Conservation (phyloP, 495 filamentous ascomycete genomes). For the Aspergillus nanangensis region DNA sequence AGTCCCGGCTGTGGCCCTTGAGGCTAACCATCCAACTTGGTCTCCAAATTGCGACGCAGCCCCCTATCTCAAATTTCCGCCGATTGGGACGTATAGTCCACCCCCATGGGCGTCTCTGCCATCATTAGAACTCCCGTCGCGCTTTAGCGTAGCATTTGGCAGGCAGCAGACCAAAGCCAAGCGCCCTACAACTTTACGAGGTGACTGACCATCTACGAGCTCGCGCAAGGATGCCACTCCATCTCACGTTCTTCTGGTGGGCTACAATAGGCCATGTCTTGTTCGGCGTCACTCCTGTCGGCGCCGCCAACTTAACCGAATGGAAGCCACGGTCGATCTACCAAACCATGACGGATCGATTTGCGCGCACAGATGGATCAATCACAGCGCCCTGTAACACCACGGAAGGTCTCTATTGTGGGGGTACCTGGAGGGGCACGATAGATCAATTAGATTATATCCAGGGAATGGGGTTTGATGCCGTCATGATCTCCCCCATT, state of each 20-base stretch:
- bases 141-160: neutral
- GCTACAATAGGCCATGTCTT: neutral
- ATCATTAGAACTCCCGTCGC: neutral
- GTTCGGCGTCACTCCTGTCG: neutral
- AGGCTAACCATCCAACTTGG: neutral
- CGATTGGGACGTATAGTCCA: neutral
- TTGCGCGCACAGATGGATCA: conserved; percentile 63
- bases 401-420: conserved; percentile 58
- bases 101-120: neutral
- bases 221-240: neutral
- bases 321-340: conserved; percentile 67
- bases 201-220: neutral
- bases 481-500: conserved; percentile 79
- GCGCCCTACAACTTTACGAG: neutral
- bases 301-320: conserved; percentile 22
- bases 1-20: neutral
- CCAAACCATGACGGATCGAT: conserved; percentile 72
- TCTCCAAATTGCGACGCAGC: no score
- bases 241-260: neutral
- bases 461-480: conserved; percentile 75
- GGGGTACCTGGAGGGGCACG: conserved; percentile 70
- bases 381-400: conserved; percentile 42
- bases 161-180: neutral
- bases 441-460: conserved; percentile 56
- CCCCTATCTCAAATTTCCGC: neutral